Evolutionary conservation across 306 rosid species (phyloP), one percentile per base, ranked within the genome.

Genomic region (Sechiopsis laciniata): DNA sequence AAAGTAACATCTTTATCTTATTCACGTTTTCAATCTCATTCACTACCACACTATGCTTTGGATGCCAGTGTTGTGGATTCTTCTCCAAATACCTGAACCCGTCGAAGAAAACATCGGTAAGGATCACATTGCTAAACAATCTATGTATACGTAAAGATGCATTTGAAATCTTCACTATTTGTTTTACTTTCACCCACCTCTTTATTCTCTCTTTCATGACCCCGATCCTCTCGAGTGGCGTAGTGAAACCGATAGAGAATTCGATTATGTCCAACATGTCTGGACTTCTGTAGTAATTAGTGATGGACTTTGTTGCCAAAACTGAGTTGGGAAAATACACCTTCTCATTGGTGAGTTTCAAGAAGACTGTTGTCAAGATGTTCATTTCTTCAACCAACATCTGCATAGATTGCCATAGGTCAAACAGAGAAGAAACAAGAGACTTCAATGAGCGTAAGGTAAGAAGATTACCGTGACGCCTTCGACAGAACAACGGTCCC

Each of bases 331-430:
- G 98, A 83, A 73, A 94, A 81, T 80, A 94, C n/a, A 90, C 86
- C 82, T 90, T 90, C 79, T 94, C 99, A 66, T 87, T 85, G 72
- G 84, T 79, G 79, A 86, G 89, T 80, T 89, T 94, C 81, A 91
- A 81, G 90, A 94, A 91, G 52, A 91, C 91, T 7, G 99, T 94
- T 3, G 84, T 90, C 79, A 90, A 74, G 82, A 91, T 91, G 73
- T 94, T 94, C 97, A 94, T 94, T 81, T 94, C 99, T 78, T 94
- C 97, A 59, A 94, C 99, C 83, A 87, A 56, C 80, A 94, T 63
- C 99, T 94, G 89, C 71, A 51, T 4, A 50, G 6, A 52, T 67
- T 58, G 68, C 40, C n/a, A 75, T 22, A 22, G 51, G 29, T 54
- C 53, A 42, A 58, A 22, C 48, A 76, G 10, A 7, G 45, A 65